phyloP scores from a whole-genome alignment of 495 filamentous ascomycete species.

The Sordaria brevicollis region DNA sequence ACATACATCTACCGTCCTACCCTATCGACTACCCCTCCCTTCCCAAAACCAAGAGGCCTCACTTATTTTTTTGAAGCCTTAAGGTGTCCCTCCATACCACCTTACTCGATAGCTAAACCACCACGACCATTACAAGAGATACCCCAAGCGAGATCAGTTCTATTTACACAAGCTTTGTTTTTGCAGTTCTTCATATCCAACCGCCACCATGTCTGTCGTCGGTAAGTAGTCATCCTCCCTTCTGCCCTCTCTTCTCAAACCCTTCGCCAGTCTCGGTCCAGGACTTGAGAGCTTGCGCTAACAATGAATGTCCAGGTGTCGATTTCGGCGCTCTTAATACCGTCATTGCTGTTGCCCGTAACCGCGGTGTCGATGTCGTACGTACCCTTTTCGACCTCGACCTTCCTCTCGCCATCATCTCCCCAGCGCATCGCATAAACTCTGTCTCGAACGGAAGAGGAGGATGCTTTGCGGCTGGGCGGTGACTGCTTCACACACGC shows the following conservation, averaged over 20 bases:
- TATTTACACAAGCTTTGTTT: conserved; percentile 18
- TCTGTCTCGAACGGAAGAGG: not conserved
- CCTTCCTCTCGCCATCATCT: not conserved
- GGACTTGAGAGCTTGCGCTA: not conserved
- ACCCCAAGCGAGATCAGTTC: not conserved
- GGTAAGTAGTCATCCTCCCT: conserved; percentile 17
- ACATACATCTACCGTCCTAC: not conserved
- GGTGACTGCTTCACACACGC: not conserved
- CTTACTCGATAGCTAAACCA: not conserved
- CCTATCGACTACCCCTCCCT: not conserved
- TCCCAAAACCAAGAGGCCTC: conserved; percentile 1
- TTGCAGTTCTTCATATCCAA: conserved; percentile 8
- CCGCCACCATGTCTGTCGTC: conserved; percentile 41
- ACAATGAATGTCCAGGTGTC: conserved; percentile 43
- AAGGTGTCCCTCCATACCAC: not conserved
- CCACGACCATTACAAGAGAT: not conserved
- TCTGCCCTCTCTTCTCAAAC: not conserved
- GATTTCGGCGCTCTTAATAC: conserved; percentile 97
- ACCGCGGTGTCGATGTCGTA: conserved; percentile 98
- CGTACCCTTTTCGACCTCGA: conserved; percentile 31
- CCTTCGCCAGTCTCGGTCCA: not conserved
- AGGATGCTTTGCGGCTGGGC: not conserved
- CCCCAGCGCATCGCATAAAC: not conserved
- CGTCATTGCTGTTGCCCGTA: conserved; percentile 92
- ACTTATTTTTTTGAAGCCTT: not conserved